Conservation (phyloP, 2,329 filamentous ascomycete genomes). For the Pseudohalonectria lignicola region DNA sequence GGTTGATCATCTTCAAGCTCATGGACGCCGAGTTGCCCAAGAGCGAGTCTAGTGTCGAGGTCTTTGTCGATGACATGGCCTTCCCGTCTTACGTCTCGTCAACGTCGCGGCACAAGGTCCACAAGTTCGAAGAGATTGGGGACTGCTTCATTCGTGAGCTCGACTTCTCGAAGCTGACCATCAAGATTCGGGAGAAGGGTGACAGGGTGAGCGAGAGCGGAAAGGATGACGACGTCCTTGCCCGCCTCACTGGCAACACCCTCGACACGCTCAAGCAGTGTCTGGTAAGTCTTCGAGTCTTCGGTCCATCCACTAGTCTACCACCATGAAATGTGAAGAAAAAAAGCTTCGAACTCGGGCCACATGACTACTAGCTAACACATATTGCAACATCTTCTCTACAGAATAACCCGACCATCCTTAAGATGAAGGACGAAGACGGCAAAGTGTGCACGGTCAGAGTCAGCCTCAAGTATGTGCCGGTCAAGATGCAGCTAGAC, state of each 20-base stretch:
- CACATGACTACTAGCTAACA: too few relatives aligned
- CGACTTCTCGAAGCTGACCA: constrained; percentile 88
- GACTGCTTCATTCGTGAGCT: constrained; percentile 94
- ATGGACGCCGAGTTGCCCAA: constrained; percentile 79
- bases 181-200: constrained; percentile 72
- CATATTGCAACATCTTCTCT: constrained; percentile 1
- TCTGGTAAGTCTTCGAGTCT: constrained; percentile 41
- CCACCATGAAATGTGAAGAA: background rate
- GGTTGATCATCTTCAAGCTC: constrained; percentile 87
- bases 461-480: constrained; percentile 89
- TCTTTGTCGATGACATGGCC: constrained; percentile 88
- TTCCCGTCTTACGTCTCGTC: constrained; percentile 82
- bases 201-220: constrained; percentile 62
- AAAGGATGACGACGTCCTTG: constrained; percentile 64
- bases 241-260: constrained; percentile 75
- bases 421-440: constrained; percentile 69
- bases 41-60: constrained; percentile 66
- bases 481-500: constrained; percentile 87
- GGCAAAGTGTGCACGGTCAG: constrained; percentile 70
- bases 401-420: constrained; percentile 77
- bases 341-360: too few relatives aligned
- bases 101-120: constrained; percentile 55
- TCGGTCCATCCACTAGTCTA: background rate
- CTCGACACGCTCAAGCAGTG: constrained; percentile 81
- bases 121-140: constrained; percentile 82